phyloP scores from a whole-genome alignment of 2,329 filamentous ascomycete genomes.

The Sporothrix pallida region DNA sequence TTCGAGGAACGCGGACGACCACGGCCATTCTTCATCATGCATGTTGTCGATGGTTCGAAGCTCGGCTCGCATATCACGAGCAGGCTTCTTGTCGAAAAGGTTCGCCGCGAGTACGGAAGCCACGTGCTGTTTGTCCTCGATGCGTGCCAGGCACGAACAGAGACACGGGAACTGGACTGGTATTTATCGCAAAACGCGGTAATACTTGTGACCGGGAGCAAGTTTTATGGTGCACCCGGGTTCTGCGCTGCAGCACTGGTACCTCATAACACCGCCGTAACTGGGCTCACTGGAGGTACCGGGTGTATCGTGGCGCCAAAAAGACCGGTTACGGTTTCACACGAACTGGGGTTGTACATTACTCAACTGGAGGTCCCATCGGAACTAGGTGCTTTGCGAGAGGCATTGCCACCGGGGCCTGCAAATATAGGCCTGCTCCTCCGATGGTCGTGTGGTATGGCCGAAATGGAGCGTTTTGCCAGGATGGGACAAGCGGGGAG shows the following conservation, averaged over 20 bases:
- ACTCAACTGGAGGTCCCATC: constrained; percentile 29
- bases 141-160: constrained; percentile 31
- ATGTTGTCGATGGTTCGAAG: constrained; percentile 33
- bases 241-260: constrained; percentile 32
- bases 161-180: constrained; percentile 29
- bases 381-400: constrained; percentile 8
- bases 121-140: constrained; percentile 32
- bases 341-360: constrained; percentile 26
- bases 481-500: background rate
- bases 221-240: constrained; percentile 33
- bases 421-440: constrained; percentile 29
- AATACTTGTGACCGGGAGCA: constrained; percentile 30
- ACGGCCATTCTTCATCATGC: constrained; percentile 27
- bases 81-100: constrained; percentile 17
- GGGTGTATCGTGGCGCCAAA: background rate
- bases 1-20: background rate
- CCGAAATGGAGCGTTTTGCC: constrained; percentile 33
- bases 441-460: constrained; percentile 33
- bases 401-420: constrained; percentile 13
- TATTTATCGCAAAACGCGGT: constrained; percentile 31
- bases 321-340: background rate
- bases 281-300: background rate
- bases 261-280: constrained; percentile 13
- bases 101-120: constrained; percentile 19
- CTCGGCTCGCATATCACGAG: constrained; percentile 32